Evolutionary conservation across 1,284 basidiomycete species (phyloP).

Genomic region (Vanrija pseudolonga): DNA sequence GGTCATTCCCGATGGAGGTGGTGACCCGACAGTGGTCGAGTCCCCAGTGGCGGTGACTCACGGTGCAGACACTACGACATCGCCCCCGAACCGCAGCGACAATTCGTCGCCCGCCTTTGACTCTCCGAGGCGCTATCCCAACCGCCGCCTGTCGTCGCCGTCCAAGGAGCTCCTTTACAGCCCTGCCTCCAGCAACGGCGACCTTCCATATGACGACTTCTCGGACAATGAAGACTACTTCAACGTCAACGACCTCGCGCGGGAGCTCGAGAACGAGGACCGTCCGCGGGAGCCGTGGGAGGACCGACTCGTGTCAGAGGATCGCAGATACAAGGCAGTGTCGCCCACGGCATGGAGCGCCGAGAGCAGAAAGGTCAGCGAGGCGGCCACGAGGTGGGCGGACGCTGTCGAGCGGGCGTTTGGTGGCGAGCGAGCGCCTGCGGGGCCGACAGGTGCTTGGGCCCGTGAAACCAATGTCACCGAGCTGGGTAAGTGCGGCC

Average conservation of each 20-base stretch:
- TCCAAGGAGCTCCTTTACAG: neutral
- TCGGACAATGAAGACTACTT: constrained; percentile 40
- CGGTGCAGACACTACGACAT: neutral
- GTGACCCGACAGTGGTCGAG: neutral
- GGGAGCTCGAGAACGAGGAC: constrained; percentile 17
- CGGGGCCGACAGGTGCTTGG: constrained; percentile 21
- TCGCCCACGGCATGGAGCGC: constrained; percentile 17
- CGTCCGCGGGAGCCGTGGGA: constrained; percentile 39
- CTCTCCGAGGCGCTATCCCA: neutral
- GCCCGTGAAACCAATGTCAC: constrained; percentile 22
- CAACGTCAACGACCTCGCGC: constrained; percentile 37
- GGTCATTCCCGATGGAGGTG: constrained; percentile 1
- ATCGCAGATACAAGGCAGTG: constrained; percentile 24
- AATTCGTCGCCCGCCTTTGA: neutral
- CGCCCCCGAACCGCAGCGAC: neutral
- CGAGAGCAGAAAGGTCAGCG: constrained; percentile 17
- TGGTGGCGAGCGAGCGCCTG: constrained; percentile 7
- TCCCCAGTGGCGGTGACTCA: neutral
- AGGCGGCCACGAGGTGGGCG: constrained; percentile 33
- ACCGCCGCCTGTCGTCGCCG: constrained; percentile 1
- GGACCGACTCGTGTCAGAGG: constrained; percentile 37
- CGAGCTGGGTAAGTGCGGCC: neutral
- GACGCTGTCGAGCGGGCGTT: constrained; percentile 37
- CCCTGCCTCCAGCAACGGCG: constrained; percentile 5
- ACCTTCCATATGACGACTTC: constrained; percentile 2